Percentiles rank a stretch among this genome's conserved stretches.
Conservation (phyloP, 192 early-diverging fungal genomes). For the Backusella sp. region DNA sequence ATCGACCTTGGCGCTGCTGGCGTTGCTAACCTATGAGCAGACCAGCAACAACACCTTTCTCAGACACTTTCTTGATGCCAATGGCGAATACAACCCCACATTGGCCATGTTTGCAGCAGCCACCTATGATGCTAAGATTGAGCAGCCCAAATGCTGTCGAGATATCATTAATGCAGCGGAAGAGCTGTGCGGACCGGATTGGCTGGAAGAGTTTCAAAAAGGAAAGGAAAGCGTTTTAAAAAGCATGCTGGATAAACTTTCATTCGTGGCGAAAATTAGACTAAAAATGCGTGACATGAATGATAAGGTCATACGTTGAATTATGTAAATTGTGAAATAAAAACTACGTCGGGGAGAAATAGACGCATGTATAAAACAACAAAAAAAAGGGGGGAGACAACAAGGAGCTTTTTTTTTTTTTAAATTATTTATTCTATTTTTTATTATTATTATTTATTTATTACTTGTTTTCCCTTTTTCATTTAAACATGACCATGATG, state of each 20-base stretch:
- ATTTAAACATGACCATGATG: background rate
- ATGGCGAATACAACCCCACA: slow-evolving; percentile 14
- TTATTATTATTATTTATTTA: background rate
- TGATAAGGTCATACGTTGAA: slow-evolving; percentile 1
- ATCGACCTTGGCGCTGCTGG: slow-evolving; percentile 5
- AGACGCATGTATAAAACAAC: background rate
- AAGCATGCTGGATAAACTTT: slow-evolving; percentile 9
- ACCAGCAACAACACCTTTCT: background rate
- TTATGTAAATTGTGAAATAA: background rate
- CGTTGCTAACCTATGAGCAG: background rate
- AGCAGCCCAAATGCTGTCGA: slow-evolving; percentile 1
- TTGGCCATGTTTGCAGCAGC: slow-evolving; percentile 16
- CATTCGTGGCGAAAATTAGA: slow-evolving; percentile 16
- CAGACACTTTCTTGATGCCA: slow-evolving; percentile 1
- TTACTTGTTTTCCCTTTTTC: background rate
- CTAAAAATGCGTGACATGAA: slow-evolving; percentile 12
- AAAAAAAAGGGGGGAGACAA: background rate
- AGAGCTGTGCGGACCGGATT: slow-evolving; percentile 12
- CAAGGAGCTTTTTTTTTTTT: background rate
- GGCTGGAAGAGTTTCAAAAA: slow-evolving; percentile 14
- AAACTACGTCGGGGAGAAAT: background rate
- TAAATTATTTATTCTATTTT: background rate
- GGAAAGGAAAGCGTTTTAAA: slow-evolving; percentile 2
- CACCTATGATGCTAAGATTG: background rate
- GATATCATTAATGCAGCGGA: slow-evolving; percentile 10